These are phyloP conservation scores for Tricholoma furcatifolium DNA, from an alignment of 768 basidiomycete species.

Conservation along the genomic window DNA sequence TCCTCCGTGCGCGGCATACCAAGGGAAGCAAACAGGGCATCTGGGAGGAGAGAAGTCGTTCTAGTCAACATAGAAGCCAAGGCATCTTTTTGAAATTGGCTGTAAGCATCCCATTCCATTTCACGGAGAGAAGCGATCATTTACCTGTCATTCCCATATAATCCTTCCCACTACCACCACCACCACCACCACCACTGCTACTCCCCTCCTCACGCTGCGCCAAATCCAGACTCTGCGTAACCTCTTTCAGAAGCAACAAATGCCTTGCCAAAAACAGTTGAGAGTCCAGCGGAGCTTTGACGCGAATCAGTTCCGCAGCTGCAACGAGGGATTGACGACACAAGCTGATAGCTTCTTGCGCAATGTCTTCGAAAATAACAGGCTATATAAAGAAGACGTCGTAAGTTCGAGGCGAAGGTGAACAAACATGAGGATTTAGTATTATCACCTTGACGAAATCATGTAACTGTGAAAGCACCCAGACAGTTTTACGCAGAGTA, in stretches of 20 bases:
- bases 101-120: slow-evolving; percentile 1
- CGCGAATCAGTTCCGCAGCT: slow-evolving; percentile 65
- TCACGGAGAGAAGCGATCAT: not conserved
- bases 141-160: slow-evolving; percentile 61
- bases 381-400: slow-evolving; percentile 58
- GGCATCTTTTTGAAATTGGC: slow-evolving; percentile 41
- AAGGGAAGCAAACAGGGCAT: slow-evolving; percentile 67
- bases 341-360: slow-evolving; percentile 84
- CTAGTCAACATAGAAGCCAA: slow-evolving; percentile 58
- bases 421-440: not conserved
- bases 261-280: slow-evolving; percentile 89
- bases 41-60: slow-evolving; percentile 62
- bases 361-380: slow-evolving; percentile 95
- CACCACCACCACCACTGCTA: slow-evolving; percentile 24
- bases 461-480: slow-evolving; percentile 88
- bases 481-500: slow-evolving; percentile 82
- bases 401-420: not conserved
- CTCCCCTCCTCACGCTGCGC: slow-evolving; percentile 45
- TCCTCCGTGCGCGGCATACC: slow-evolving; percentile 63
- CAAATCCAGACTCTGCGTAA: slow-evolving; percentile 73
- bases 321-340: slow-evolving; percentile 79
- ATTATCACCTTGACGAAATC: slow-evolving; percentile 83
- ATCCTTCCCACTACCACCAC: slow-evolving; percentile 24
- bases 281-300: slow-evolving; percentile 61
- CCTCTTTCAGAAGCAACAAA: slow-evolving; percentile 88